Evolutionary conservation across 2,329 filamentous ascomycete genomes (phyloP), one percentile per base, ranked within the genome.

Genomic region (Akanthomyces uredinophilus): DNA sequence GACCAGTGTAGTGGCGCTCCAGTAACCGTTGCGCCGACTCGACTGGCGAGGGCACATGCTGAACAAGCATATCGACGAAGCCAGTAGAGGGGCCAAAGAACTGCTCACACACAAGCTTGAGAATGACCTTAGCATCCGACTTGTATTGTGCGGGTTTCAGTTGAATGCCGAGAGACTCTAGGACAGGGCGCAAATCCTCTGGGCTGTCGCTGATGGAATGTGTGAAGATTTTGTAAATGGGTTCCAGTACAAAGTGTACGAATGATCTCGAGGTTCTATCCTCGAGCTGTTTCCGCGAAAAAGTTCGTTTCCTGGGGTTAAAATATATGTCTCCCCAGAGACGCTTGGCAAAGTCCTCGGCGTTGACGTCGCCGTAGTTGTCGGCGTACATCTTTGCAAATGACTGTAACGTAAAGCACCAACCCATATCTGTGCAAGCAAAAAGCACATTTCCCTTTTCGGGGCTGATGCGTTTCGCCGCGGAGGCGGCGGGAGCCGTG

Each of bases 391-490:
- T 96, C 74, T 92, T 93, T 14, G 95, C 90, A 72, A 99, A 99
- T 1, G 93, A 97, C 65, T 88, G 88, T 39, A 99, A 79, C 0
- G 93, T 98, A 73, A 99, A 97, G 74, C 92, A 96, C 95, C 95
- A 99, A 61, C 91, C 90, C 89, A 98, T 94, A 64, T 87, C 89
- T 55, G 90, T 91, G 74, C 92, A 96, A 0, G 94, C 91, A 72
- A 99, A 99, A 11, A 96, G 87, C n/a, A 99, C 95, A 72, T 99
- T 99, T 65, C 95, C 95, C 77, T 93, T 96, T 72, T 99, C 95
- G 0, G 95, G 95, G 68, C 94, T 98, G 65, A 99, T 77, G 66
- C 95, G 86, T 75, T 86, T 87, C 64, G 84, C 86, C 70, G 91
- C 91, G 32, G 93, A 92, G 68, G 86, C 85, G 2, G 91, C 89